phyloP scores from a whole-genome alignment of 805 yeast species.

The Metschnikowia anglica region DNA sequence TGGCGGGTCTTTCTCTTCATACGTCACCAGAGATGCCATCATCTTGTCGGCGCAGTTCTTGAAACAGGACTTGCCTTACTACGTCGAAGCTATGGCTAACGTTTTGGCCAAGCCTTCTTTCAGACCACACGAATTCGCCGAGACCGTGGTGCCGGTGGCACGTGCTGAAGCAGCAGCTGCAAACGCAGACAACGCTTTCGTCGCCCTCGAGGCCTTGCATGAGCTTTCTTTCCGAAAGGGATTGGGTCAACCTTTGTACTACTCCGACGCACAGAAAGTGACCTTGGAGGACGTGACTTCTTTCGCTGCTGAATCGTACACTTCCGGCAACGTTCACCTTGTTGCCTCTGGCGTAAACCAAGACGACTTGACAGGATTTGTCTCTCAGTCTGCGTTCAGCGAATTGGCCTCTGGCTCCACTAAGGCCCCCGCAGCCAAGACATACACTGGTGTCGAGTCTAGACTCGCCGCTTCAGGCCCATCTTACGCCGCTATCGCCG shows the following conservation, averaged over 20 bases:
- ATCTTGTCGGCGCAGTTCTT: slow-evolving; percentile 79
- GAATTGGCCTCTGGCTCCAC: slow-evolving; percentile 62
- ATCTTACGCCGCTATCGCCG: slow-evolving; percentile 76
- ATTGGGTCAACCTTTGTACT: slow-evolving; percentile 78
- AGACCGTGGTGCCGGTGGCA: slow-evolving; percentile 80
- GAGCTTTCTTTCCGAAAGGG: slow-evolving; percentile 82
- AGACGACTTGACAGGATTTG: slow-evolving; percentile 65
- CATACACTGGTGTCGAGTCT: slow-evolving; percentile 61
- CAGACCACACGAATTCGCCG: slow-evolving; percentile 81
- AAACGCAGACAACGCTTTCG: slow-evolving; percentile 48
- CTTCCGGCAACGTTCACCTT: slow-evolving; percentile 67
- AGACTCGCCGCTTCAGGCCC: slow-evolving; percentile 64
- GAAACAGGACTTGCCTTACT: slow-evolving; percentile 87
- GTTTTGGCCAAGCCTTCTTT: slow-evolving; percentile 67
- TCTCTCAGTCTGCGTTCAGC: slow-evolving; percentile 63
- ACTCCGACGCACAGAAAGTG: slow-evolving; percentile 57
- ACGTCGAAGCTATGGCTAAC: slow-evolving; percentile 79
- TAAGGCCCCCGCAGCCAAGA: slow-evolving; percentile 35
- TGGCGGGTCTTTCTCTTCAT: slow-evolving; percentile 75
- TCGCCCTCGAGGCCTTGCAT: slow-evolving; percentile 77
- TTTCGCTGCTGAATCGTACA: slow-evolving; percentile 68
- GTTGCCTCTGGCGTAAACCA: slow-evolving; percentile 71
- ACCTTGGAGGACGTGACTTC: slow-evolving; percentile 63
- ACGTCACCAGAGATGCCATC: slow-evolving; percentile 80
- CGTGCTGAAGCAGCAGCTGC: slow-evolving; percentile 59